Evolutionary conservation across 2,329 filamentous ascomycete genomes (phyloP).

Genomic region (Botryosphaeria dothidea): DNA sequence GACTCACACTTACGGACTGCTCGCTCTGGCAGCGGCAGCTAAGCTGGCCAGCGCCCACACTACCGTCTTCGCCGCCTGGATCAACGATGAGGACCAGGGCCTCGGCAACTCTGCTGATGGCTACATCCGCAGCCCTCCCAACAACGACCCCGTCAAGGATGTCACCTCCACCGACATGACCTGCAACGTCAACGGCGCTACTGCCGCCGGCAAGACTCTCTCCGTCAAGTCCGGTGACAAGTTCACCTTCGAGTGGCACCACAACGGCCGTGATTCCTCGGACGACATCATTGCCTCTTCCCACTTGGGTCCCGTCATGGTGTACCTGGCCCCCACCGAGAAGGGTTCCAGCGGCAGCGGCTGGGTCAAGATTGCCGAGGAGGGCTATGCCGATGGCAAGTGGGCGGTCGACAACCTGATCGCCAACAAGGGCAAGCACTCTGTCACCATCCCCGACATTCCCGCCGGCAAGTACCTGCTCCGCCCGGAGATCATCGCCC

Average conservation of each 20-base stretch:
- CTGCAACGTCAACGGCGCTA: slow-evolving; percentile 37
- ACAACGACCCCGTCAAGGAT: slow-evolving; percentile 38
- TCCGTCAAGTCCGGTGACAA: slow-evolving; percentile 51
- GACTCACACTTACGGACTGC: slow-evolving; percentile 28
- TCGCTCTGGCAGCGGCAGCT: slow-evolving; percentile 33
- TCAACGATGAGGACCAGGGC: slow-evolving; percentile 44
- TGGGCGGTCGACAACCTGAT: slow-evolving; percentile 46
- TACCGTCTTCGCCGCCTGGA: slow-evolving; percentile 38
- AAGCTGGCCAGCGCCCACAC: slow-evolving; percentile 36
- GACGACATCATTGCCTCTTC: slow-evolving; percentile 56
- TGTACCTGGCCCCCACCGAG: slow-evolving; percentile 51
- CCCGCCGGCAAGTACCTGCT: slow-evolving; percentile 45
- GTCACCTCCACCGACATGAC: slow-evolving; percentile 36
- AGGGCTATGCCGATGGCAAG: slow-evolving; percentile 33
- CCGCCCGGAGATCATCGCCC: slow-evolving; percentile 47
- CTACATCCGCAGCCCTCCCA: slow-evolving; percentile 51
- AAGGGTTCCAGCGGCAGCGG: slow-evolving; percentile 51
- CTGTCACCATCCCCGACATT: slow-evolving; percentile 43
- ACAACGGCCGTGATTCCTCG: slow-evolving; percentile 44
- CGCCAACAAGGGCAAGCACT: slow-evolving; percentile 44
- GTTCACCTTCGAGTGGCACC: slow-evolving; percentile 51
- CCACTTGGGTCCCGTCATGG: slow-evolving; percentile 56
- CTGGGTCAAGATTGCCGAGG: slow-evolving; percentile 52
- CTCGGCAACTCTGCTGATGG: slow-evolving; percentile 40
- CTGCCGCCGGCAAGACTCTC: slow-evolving; percentile 43